Evolutionary conservation across 208 protist genomes (phyloP).

Genomic region (Acanthamoeba rhysodes): DNA sequence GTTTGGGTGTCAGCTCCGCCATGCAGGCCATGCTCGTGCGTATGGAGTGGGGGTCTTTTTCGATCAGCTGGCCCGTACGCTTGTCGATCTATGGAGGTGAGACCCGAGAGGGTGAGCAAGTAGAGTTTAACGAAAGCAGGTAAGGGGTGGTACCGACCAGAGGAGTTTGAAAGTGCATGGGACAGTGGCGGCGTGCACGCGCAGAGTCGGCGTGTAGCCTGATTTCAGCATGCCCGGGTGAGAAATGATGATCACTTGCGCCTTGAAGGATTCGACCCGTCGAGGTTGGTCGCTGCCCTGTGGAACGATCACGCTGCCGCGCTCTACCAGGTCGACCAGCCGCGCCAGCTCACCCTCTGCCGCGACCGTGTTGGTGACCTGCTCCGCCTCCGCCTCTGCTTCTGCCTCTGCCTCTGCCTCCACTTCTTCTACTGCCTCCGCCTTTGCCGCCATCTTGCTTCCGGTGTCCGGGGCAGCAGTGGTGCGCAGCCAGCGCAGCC

Average conservation of each 20-base stretch:
- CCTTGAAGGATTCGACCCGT: background rate
- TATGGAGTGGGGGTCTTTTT: too few relatives aligned
- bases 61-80: too few relatives aligned
- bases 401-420: background rate
- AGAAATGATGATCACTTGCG: background rate
- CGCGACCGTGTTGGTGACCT: too few relatives aligned
- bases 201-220: background rate
- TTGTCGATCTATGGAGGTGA: too few relatives aligned
- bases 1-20: too few relatives aligned
- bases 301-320: background rate
- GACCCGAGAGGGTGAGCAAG: too few relatives aligned
- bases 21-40: too few relatives aligned
- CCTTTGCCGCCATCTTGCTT: background rate
- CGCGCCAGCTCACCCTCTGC: too few relatives aligned
- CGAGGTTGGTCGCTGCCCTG: background rate
- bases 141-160: too few relatives aligned
- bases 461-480: background rate
- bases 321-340: background rate
- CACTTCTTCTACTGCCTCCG: too few relatives aligned
- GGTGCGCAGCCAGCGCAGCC: background rate
- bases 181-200: conserved; percentile 21
- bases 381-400: background rate
- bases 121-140: too few relatives aligned
- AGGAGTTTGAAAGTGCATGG: background rate
- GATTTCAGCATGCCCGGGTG: background rate